phyloP scores from a whole-genome alignment of 305 asterid genomes.

The Lippia alba region DNA sequence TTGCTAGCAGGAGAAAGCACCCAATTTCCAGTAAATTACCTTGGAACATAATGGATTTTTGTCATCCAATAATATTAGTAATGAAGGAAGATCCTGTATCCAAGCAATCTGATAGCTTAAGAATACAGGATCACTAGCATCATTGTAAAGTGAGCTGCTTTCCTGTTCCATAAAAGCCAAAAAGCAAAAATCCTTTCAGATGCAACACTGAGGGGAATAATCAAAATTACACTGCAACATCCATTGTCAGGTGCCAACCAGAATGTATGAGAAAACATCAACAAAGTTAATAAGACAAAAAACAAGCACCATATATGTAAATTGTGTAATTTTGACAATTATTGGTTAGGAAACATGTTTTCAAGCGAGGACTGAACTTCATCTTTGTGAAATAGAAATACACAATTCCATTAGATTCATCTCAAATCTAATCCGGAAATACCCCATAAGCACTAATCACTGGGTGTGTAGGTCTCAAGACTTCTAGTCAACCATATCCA shows the following conservation, averaged over 20 bases:
- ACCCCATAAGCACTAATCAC: constrained; percentile 13
- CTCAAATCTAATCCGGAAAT: constrained; percentile 4
- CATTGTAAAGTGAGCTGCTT: constrained; percentile 46
- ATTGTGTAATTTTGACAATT: constrained; percentile 17
- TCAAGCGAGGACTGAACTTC: constrained; percentile 1
- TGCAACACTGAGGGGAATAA: constrained; percentile 19
- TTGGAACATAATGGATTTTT: constrained; percentile 63
- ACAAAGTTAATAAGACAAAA: neutral
- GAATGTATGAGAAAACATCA: neutral
- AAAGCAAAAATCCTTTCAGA: constrained; percentile 24
- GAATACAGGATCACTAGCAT: constrained; percentile 57
- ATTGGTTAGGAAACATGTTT: neutral
- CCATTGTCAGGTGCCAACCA: constrained; percentile 21
- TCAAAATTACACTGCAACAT: constrained; percentile 20
- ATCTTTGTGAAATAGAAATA: neutral
- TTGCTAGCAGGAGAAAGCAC: constrained; percentile 27
- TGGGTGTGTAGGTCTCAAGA: constrained; percentile 3
- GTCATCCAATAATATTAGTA: constrained; percentile 68
- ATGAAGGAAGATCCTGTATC: constrained; percentile 75
- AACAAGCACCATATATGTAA: neutral
- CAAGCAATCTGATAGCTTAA: constrained; percentile 60
- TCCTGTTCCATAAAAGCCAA: constrained; percentile 52
- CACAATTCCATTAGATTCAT: neutral
- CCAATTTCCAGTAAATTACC: constrained; percentile 53
- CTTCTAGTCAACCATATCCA: neutral